Evolutionary conservation across 768 basidiomycete genomes (phyloP).

Genomic region (Tephrocybe sp.): DNA sequence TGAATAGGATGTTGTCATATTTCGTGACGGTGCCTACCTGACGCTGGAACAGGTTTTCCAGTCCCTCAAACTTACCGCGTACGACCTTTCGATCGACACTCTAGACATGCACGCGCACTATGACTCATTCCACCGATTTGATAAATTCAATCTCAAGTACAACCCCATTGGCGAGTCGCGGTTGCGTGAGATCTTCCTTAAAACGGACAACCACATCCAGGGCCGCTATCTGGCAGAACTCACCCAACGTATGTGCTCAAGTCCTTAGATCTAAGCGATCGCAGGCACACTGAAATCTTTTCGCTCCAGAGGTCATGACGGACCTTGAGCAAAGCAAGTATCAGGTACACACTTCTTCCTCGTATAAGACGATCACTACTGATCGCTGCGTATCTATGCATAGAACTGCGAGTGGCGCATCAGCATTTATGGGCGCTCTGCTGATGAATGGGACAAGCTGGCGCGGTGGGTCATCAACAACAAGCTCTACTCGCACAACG

Average conservation of each 20-base stretch:
- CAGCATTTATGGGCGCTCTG: slow-evolving; percentile 86
- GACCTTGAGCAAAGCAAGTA: slow-evolving; percentile 99
- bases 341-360: slow-evolving; percentile 52
- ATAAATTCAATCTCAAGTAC: slow-evolving; percentile 97
- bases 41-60: slow-evolving; percentile 95
- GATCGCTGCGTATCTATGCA: background rate
- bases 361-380: background rate
- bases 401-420: slow-evolving; percentile 97
- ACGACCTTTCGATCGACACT: slow-evolving; percentile 98
- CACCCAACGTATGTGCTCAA: slow-evolving; percentile 67
- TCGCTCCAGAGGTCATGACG: slow-evolving; percentile 84
- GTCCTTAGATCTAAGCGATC: background rate
- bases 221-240: slow-evolving; percentile 94
- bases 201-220: slow-evolving; percentile 93
- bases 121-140: slow-evolving; percentile 97
- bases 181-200: slow-evolving; percentile 94
- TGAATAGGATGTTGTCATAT: slow-evolving; percentile 83
- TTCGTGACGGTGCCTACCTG: slow-evolving; percentile 87
- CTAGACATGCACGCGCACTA: slow-evolving; percentile 99
- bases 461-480: slow-evolving; percentile 96
- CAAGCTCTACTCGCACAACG: slow-evolving; percentile 94
- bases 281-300: background rate
- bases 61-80: slow-evolving; percentile 91
- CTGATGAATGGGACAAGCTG: slow-evolving; percentile 95
- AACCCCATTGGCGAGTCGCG: slow-evolving; percentile 96